Base-by-base conservation (phyloP, 352 stramenopile species). In the Phytopythium vexans region DNA sequence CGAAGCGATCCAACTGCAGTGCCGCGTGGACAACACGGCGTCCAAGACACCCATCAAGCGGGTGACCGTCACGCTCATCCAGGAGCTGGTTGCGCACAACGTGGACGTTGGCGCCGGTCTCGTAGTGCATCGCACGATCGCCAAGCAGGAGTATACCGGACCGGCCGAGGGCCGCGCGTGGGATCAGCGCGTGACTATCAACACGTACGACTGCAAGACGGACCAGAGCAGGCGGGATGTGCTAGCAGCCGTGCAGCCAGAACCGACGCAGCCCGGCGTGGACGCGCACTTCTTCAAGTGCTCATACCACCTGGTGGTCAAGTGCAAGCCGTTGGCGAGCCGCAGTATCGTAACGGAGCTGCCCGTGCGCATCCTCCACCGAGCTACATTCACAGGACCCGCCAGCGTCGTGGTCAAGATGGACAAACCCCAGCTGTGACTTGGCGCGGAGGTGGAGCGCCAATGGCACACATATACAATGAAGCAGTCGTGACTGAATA, bases 311-410 rank as follows among this genome's bases (percentile, higher is more conserved):
- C 44, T 70, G 37, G 31, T 68, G 11, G 52, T 74, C 31, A 54
- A 54, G n/a, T 74, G 62, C 48, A 70, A 74, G 43, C 61, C 62
- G 2, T 47, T 62, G 31, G 49, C 66, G 48, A 64, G 57, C 11
- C 47, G 54, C 14, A 51, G 36, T 46, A 52, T 74, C 31, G 54
- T 54, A 11, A 40, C 10, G 3, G 61, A 74, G 41, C 43, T 74
- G 33, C 54, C 57, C 21, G 46, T 74, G 5, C 54, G 58, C 9
- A 60, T 65, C 37, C 41, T 74, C 11, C 66, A 74, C 37, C 52
- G 58, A 43, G 42, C 63, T 27, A 60, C 47, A 37, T 55, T 52
- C 10, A 36, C 43, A 16, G 35, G 34, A 12, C 36, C 47, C 11
- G 12, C 35, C 8, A 41, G 47, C 8, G 34, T 53, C 16, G 35